Conservation (phyloP, 306 rosid genomes). For the Cucurbita moschata region DNA sequence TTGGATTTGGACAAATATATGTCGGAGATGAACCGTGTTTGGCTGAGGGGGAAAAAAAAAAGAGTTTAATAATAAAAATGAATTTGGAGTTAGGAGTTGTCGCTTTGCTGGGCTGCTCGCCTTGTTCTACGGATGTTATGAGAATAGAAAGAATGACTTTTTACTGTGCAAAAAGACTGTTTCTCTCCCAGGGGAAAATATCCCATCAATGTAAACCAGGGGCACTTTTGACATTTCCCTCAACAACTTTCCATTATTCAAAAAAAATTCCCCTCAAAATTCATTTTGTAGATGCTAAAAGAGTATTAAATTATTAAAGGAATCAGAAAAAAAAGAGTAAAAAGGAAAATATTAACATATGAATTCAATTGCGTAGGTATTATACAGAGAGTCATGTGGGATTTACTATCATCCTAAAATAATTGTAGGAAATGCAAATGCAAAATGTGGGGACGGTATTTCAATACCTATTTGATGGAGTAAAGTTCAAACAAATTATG, state of each 20-base stretch:
- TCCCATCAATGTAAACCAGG: background rate
- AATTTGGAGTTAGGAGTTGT: background rate
- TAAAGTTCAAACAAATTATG: background rate
- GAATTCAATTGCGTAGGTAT: background rate
- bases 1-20: background rate
- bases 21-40: background rate
- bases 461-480: background rate
- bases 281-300: too few species aligned
- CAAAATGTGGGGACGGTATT: background rate
- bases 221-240: background rate
- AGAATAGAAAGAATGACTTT: background rate
- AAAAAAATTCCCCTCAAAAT: background rate
- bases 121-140: conserved; percentile 4
- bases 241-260: background rate
- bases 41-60: background rate
- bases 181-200: background rate
- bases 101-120: background rate
- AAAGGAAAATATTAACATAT: background rate
- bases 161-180: background rate
- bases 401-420: too few species aligned
- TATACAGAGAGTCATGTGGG: too few species aligned
- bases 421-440: background rate
- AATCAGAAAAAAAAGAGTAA: too few species aligned
- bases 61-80: background rate
- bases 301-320: too few species aligned